Conservation (phyloP, 164 flowering plant genomes). For the Nymphaea thermarum region DNA sequence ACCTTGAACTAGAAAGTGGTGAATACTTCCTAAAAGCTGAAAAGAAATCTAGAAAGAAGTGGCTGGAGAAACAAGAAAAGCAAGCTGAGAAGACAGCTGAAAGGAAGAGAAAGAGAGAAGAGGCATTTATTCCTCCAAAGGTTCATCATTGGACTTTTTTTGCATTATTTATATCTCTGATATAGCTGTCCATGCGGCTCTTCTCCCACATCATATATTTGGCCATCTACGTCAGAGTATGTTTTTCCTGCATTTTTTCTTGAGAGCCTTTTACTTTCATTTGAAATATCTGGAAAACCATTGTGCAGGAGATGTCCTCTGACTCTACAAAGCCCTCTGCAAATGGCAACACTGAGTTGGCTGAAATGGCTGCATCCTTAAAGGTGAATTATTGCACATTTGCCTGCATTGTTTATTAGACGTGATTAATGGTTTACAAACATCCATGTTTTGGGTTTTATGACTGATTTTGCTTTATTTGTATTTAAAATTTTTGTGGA, state of each 20-base stretch:
- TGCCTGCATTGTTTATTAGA: no score
- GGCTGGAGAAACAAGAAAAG: slow-evolving; percentile 82
- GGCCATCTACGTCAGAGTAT: background rate
- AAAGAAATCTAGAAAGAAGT: slow-evolving; percentile 64
- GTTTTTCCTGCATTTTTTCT: background rate
- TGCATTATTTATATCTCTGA: no score
- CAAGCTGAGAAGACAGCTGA: slow-evolving; percentile 80
- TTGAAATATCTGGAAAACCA: slow-evolving; percentile 35
- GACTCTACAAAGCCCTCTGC: slow-evolving; percentile 11
- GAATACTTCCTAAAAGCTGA: slow-evolving; percentile 75
- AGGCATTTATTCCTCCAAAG: slow-evolving; percentile 76
- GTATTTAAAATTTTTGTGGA: no score
- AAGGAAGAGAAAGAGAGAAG: slow-evolving; percentile 71
- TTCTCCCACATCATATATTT: no score
- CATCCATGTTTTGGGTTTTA: no score
- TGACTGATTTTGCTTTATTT: no score
- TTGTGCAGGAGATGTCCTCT: slow-evolving; percentile 6
- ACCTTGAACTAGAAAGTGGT: slow-evolving; percentile 72
- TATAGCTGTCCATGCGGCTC: no score
- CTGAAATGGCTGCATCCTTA: slow-evolving; percentile 42
- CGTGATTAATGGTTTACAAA: no score
- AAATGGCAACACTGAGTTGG: slow-evolving; percentile 33
- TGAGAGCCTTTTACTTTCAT: background rate
- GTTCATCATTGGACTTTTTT: slow-evolving; percentile 14
- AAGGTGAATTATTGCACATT: slow-evolving; percentile 40